These are phyloP conservation scores for Aspergillus ibericus DNA, from an alignment of 2,329 filamentous ascomycete species.

Conservation along the genomic window DNA sequence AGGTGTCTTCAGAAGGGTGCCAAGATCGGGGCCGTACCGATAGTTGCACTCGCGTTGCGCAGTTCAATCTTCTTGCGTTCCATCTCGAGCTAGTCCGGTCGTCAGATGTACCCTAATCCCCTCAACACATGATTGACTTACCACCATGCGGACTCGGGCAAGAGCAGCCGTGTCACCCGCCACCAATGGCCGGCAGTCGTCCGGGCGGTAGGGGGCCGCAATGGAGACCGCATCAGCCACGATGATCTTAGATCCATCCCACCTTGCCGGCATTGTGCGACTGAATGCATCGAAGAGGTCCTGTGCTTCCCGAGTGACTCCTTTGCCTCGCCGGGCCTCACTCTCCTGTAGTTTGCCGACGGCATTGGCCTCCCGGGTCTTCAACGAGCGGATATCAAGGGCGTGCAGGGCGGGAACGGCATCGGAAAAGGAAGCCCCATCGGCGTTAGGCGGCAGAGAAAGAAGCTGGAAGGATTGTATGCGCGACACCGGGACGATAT, in stretches of 20 bases:
- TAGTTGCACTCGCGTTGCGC: conserved; percentile 42
- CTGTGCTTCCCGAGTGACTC: conserved; percentile 62
- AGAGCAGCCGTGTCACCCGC: conserved; percentile 45
- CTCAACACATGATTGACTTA: conserved; percentile 32
- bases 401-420: conserved; percentile 43
- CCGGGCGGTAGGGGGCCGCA: conserved; percentile 57
- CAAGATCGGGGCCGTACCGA: conserved; percentile 24
- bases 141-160: conserved; percentile 49
- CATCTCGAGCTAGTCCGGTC: conserved; percentile 43
- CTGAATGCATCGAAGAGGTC: conserved; percentile 63
- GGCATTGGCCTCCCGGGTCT: conserved; percentile 56
- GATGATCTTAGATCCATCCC: conserved; percentile 60
- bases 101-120: background rate
- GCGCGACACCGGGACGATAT: conserved; percentile 60
- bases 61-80: conserved; percentile 50
- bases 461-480: conserved; percentile 60
- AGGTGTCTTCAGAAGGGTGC: background rate
- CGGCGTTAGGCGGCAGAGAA: conserved; percentile 37
- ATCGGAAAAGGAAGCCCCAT: conserved; percentile 48
- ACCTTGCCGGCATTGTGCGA: conserved; percentile 61
- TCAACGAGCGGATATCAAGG: conserved; percentile 57
- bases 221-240: conserved; percentile 63
- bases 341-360: conserved; percentile 58
- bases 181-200: conserved; percentile 51
- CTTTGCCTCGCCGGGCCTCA: conserved; percentile 60